These are phyloP conservation scores for Aphanomyces astaci DNA, from an alignment of 352 stramenopile genomes.

Conservation along the genomic window DNA sequence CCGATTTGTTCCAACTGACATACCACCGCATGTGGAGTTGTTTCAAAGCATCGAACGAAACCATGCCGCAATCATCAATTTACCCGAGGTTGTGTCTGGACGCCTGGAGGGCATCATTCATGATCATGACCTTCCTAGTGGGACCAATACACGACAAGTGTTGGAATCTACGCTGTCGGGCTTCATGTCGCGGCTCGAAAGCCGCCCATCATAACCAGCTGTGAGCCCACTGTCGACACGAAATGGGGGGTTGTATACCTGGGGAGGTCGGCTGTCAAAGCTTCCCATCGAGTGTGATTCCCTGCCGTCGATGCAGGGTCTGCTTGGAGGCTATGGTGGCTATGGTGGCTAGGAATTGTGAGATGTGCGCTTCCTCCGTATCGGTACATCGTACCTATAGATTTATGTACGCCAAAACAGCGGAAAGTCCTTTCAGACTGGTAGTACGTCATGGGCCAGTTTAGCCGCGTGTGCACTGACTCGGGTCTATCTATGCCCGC, in stretches of 20 bases:
- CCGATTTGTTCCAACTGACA: neutral
- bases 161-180: neutral
- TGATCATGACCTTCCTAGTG: neutral
- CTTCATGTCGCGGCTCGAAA: neutral
- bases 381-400: constrained; percentile 5
- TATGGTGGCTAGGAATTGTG: constrained; percentile 4
- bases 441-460: neutral
- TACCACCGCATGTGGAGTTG: constrained; percentile 1
- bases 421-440: neutral
- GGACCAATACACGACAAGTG: neutral
- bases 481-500: too few species aligned
- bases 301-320: neutral
- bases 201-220: neutral
- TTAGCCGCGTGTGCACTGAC: too few species aligned
- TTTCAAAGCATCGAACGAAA: neutral
- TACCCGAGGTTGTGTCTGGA: neutral
- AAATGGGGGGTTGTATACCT: neutral
- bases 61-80: neutral
- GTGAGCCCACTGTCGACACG: neutral
- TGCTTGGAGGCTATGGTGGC: neutral
- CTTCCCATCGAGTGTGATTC: neutral
- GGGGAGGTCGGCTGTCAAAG: neutral
- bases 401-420: neutral
- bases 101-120: neutral
- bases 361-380: neutral